phyloP scores from a whole-genome alignment of 2,329 filamentous ascomycete species.

The Juglanconis oblonga region DNA sequence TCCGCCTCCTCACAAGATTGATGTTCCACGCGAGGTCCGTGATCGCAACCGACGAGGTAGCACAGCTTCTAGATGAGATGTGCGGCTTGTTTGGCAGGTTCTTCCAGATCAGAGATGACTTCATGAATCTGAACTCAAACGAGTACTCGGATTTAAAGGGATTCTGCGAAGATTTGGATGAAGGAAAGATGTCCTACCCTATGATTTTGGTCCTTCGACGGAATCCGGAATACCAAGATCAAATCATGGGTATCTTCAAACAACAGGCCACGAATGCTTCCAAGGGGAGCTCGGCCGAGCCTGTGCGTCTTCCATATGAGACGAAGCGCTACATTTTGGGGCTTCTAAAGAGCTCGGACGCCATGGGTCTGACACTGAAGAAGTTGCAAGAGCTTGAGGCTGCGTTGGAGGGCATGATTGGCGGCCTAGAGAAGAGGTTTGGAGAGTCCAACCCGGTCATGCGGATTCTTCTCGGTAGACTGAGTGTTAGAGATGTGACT shows the following conservation, averaged over 20 bases:
- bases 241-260: conserved; percentile 1
- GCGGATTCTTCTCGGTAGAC: no score
- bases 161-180: not conserved
- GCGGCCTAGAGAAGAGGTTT: no score
- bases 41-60: not conserved
- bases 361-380: no score
- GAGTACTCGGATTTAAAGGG: not conserved
- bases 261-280: not conserved
- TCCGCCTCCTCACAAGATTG: not conserved
- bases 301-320: no score
- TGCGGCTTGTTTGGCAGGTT: not conserved
- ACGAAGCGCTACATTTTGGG: no score
- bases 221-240: not conserved
- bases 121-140: conserved; percentile 1
- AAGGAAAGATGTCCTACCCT: conserved; percentile 1
- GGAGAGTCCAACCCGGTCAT: no score
- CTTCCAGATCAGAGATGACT: conserved; percentile 4
- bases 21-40: not conserved
- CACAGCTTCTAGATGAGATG: no score
- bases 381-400: no score
- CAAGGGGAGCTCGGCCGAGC: no score
- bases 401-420: no score
- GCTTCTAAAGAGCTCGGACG: no score
- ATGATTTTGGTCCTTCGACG: not conserved
- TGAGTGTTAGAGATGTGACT: no score